Evolutionary conservation across 1,284 basidiomycete genomes (phyloP), one percentile per base, ranked within the genome.

Genomic region (Papiliotrema nemorosa): DNA sequence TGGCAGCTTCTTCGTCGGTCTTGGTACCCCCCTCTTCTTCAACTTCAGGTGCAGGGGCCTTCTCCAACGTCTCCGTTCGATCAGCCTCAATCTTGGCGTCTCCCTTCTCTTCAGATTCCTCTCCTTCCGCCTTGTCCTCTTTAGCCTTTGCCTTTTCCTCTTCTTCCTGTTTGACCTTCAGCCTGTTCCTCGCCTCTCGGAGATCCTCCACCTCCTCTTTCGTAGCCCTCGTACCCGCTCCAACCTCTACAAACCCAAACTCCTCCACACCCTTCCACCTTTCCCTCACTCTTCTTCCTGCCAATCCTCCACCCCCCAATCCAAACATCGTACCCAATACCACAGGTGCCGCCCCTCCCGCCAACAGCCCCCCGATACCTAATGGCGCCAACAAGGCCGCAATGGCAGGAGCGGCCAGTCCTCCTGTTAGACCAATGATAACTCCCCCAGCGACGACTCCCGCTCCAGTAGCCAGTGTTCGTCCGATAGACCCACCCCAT

Each of bases 271-370:
- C 79, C 48, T 72, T 75, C 74, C 79, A 77, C 44, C 78, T 66
- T 43, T 76, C 73, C n/a, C 78, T 65, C 0, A 79, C 78, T 18
- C 79, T 62, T 41, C 73, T 69, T 0, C 78, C 77, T 0, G 78
- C 75, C 2, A 80, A 62, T 0, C 79, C 78, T 33, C 78, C 78
- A 18, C 78, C 78, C 5, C 77, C 76, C 3, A 80, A 64, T 2
- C 79, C 79, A 53, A 80, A 79, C 9, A 81, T 59, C 1, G 78
- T 77, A 0, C 79, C 79, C 5, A 80, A 67, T 0, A 80, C 69
- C 6, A 79, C 63, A 0, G 78, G 77, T 2, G 78, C 78, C 0
- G 75, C 70, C 0, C 70, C 69, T 1, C 75, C 74, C 1, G 73
- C 71, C 5, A 79, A 57, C 13, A 77, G 55, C 1, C 72, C 72